Conservation (phyloP, 306 rosid species). For the Begonia loranthoides region DNA sequence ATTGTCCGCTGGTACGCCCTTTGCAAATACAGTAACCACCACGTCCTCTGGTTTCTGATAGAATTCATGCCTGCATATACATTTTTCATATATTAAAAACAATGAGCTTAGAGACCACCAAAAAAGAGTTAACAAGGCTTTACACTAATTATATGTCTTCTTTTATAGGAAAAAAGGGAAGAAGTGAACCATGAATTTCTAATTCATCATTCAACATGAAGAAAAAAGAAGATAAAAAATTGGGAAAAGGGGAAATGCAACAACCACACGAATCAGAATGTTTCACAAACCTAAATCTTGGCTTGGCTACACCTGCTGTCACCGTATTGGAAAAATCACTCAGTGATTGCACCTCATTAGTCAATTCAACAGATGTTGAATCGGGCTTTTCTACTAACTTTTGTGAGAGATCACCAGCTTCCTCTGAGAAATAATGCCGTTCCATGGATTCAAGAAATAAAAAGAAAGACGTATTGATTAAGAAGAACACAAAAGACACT, state of each 20-base stretch:
- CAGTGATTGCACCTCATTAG: constrained; percentile 22
- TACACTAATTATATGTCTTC: too few species aligned
- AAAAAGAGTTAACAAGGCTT: not conserved
- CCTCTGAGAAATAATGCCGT: constrained; percentile 39
- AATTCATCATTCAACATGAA: not conserved
- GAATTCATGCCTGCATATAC: constrained; percentile 54
- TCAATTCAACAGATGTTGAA: constrained; percentile 10
- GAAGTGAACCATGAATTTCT: not conserved
- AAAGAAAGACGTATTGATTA: not conserved
- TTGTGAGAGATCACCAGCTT: constrained; percentile 21
- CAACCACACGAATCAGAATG: constrained; percentile 4
- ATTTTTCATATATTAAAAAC: not conserved
- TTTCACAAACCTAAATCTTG: constrained; percentile 52
- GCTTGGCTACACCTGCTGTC: constrained; percentile 28
- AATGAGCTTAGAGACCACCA: not conserved
- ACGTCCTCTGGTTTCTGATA: constrained; percentile 67
- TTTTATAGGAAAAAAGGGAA: not conserved
- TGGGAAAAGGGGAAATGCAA: not conserved
- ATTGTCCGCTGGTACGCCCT: constrained; percentile 45
- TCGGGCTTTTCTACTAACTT: constrained; percentile 18
- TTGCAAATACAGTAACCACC: constrained; percentile 74
- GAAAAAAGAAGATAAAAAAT: constrained; percentile 1
- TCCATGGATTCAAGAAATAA: constrained; percentile 9
- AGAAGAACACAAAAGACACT: too few species aligned
- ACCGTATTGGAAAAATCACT: constrained; percentile 15